phyloP scores from a whole-genome alignment of 1,284 basidiomycete species.

The Cronartium quercuum region DNA sequence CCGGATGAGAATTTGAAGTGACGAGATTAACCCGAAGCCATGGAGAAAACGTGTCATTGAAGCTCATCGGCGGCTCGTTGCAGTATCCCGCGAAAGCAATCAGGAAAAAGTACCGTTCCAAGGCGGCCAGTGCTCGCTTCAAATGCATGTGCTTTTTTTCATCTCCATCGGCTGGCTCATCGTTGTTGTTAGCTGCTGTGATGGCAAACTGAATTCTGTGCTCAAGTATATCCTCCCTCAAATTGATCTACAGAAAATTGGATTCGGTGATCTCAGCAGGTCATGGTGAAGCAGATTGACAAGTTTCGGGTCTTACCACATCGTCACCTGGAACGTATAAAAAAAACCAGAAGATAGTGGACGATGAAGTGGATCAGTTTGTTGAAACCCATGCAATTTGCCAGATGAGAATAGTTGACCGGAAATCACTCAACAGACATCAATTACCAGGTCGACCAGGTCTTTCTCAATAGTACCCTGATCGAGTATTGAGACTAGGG shows the following conservation, averaged over 20 bases:
- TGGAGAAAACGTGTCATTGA: slow-evolving; percentile 67
- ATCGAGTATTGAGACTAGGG: slow-evolving; percentile 80
- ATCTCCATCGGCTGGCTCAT: slow-evolving; percentile 54
- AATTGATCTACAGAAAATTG: slow-evolving; percentile 60
- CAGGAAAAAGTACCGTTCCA: slow-evolving; percentile 74
- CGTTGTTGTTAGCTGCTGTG: slow-evolving; percentile 55
- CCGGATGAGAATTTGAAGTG: background rate
- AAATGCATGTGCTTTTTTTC: slow-evolving; percentile 51
- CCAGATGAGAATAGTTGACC: slow-evolving; percentile 8
- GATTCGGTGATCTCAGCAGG: too few relatives aligned
- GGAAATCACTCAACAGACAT: slow-evolving; percentile 62
- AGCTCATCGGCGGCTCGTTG: slow-evolving; percentile 60
- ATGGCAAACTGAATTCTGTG: slow-evolving; percentile 78
- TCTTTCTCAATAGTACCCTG: slow-evolving; percentile 72
- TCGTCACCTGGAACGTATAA: slow-evolving; percentile 23
- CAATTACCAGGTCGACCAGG: slow-evolving; percentile 79
- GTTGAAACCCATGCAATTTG: background rate
- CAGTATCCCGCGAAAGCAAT: slow-evolving; percentile 91
- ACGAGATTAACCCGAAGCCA: slow-evolving; percentile 67
- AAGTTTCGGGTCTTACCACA: slow-evolving; percentile 20
- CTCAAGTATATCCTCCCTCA: slow-evolving; percentile 78
- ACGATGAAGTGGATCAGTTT: too few relatives aligned
- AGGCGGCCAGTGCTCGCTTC: slow-evolving; percentile 52
- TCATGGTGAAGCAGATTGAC: background rate
- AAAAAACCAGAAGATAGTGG: too few relatives aligned